These are phyloP conservation scores for Colletotrichum abscissum DNA, from an alignment of 2,329 filamentous ascomycete species.

Conservation along the genomic window DNA sequence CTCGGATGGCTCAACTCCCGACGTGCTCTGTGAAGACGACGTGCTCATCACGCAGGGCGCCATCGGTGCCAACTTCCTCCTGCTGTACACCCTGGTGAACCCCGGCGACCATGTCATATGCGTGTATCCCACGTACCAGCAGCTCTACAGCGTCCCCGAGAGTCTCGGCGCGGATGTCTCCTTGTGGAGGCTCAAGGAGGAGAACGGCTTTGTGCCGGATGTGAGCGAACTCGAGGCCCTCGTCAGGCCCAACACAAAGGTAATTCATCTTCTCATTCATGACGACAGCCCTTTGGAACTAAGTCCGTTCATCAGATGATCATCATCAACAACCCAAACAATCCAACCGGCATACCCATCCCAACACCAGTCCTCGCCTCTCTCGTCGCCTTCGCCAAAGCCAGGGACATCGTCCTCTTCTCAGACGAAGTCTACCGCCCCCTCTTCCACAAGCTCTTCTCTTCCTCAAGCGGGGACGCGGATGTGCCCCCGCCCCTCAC, in stretches of 20 bases:
- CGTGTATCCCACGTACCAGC: conserved; percentile 85
- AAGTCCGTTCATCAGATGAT: conserved; percentile 52
- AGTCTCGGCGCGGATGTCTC: conserved; percentile 79
- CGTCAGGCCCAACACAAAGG: conserved; percentile 75
- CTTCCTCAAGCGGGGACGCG: conserved; percentile 43
- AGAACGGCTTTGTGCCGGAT: conserved; percentile 73
- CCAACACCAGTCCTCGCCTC: conserved; percentile 68
- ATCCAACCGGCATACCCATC: conserved; percentile 81
- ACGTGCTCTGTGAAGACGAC: conserved; percentile 58
- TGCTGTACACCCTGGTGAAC: conserved; percentile 75
- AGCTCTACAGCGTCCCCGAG: conserved; percentile 79
- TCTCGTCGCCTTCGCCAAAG: conserved; percentile 72
- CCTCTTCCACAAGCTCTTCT: conserved; percentile 75
- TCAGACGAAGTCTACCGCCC: conserved; percentile 88
- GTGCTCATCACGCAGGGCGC: conserved; percentile 81
- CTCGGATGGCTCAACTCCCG: conserved; percentile 39
- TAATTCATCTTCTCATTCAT: conserved; percentile 48
- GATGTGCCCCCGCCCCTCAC: conserved; percentile 74
- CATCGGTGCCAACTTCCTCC: conserved; percentile 80
- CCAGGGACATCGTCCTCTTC: conserved; percentile 74
- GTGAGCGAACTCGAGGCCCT: conserved; percentile 72
- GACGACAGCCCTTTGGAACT: conserved; percentile 22
- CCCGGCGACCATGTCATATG: conserved; percentile 84
- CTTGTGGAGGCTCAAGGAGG: conserved; percentile 75
- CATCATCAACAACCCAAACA: conserved; percentile 79